Evolutionary conservation across 2,329 filamentous ascomycete species (phyloP).

Genomic region (Fusarium pseudoanthophilum): DNA sequence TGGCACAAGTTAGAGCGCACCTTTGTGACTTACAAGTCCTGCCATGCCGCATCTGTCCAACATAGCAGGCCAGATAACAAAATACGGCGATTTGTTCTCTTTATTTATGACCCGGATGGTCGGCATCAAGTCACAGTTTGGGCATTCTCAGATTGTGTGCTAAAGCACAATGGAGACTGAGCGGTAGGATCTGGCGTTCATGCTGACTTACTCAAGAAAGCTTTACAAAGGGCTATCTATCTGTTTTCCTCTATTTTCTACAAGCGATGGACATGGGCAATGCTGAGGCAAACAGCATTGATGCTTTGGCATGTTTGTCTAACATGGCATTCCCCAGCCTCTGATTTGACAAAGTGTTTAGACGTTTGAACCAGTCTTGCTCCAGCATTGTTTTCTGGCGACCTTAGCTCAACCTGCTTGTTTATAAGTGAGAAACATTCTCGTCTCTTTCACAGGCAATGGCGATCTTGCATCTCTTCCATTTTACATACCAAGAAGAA

Average conservation of each 20-base stretch:
- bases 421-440: neutral
- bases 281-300: neutral
- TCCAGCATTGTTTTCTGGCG: neutral
- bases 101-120: neutral
- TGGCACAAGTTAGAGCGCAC: neutral
- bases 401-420: neutral
- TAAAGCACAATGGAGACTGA: neutral
- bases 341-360: neutral
- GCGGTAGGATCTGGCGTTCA: neutral
- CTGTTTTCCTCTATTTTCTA: neutral
- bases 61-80: neutral
- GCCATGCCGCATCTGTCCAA: neutral
- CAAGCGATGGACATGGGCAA: neutral
- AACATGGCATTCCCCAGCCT: neutral
- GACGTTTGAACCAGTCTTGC: neutral
- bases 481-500: neutral
- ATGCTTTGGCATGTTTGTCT: neutral
- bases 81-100: neutral
- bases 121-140: neutral
- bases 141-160: neutral
- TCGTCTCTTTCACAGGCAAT: neutral
- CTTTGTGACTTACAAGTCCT: neutral
- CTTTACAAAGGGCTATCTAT: neutral
- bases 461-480: neutral
- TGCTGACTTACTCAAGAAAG: neutral